Percentiles rank a stretch among this genome's conserved stretches.
These are phyloP conservation scores for Entoloma clypeatum DNA, from an alignment of 1,284 basidiomycete species.

Conservation along the genomic window DNA sequence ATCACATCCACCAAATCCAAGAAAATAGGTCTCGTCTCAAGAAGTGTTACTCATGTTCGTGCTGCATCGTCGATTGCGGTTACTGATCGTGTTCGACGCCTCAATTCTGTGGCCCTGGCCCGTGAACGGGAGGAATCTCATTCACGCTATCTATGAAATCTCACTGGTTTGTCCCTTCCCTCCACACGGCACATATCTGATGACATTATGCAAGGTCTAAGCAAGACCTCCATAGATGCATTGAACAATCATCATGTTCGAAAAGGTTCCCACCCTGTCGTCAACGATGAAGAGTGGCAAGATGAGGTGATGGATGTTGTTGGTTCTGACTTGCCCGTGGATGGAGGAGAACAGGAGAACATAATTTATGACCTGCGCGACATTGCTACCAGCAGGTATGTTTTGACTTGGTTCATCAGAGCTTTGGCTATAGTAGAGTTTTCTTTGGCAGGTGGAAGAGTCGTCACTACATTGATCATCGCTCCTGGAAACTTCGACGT, in stretches of 20 bases:
- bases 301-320: slow-evolving; percentile 2
- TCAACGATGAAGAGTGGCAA: neutral
- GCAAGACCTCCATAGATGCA: neutral
- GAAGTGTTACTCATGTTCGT: no score
- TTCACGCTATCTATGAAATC: neutral
- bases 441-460: slow-evolving; percentile 1
- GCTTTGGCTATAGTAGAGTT: no score
- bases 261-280: neutral
- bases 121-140: slow-evolving; percentile 1
- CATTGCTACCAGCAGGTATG: slow-evolving; percentile 4
- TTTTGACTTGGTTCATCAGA: neutral
- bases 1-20: no score
- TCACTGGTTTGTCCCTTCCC: slow-evolving; percentile 2
- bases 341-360: neutral
- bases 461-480: slow-evolving; percentile 5
- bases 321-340: neutral
- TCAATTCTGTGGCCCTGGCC: no score
- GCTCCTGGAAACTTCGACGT: slow-evolving; percentile 6
- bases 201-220: neutral
- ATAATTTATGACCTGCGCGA: no score
- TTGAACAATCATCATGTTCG: neutral
- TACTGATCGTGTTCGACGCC: no score
- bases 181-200: neutral
- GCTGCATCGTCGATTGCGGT: no score
- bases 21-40: no score